phyloP scores from a whole-genome alignment of 164 flowering plant species.

The Taxillus chinensis region DNA sequence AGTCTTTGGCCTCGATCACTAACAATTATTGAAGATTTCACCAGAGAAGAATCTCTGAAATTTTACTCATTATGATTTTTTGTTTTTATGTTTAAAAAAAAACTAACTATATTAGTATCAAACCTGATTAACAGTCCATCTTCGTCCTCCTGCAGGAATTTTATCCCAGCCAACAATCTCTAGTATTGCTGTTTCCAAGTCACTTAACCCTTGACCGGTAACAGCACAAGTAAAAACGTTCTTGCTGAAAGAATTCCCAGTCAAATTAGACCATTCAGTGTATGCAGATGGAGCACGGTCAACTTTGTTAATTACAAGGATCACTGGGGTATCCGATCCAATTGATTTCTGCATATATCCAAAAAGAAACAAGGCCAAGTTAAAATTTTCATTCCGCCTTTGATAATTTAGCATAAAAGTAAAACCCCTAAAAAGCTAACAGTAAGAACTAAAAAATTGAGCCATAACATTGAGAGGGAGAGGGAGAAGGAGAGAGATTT shows the following conservation, averaged over 20 bases:
- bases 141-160: conserved; percentile 59
- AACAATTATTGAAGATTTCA: too few relatives aligned
- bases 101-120: background rate
- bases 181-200: conserved; percentile 56
- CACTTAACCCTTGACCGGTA: conserved; percentile 68
- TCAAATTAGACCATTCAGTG: conserved; percentile 17
- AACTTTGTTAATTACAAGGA: conserved; percentile 80
- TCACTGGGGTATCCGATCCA: conserved; percentile 45
- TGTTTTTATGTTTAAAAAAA: too few relatives aligned
- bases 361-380: conserved; percentile 1
- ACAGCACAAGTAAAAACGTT: conserved; percentile 71
- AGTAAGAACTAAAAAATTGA: too few relatives aligned
- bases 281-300: conserved; percentile 53
- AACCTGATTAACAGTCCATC: conserved; percentile 96
- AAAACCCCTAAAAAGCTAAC: too few relatives aligned
- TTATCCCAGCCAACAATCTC: conserved; percentile 63
- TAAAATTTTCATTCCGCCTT: background rate
- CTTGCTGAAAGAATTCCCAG: conserved; percentile 32
- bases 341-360: conserved; percentile 35
- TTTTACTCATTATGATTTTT: too few relatives aligned
- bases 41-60: too few relatives aligned
- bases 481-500: conserved; percentile 3
- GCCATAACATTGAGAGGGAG: background rate
- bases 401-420: too few relatives aligned
- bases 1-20: too few relatives aligned